Base-by-base conservation (phyloP, 2,329 filamentous ascomycete genomes). In the Atkinsonella hypoxylon region DNA sequence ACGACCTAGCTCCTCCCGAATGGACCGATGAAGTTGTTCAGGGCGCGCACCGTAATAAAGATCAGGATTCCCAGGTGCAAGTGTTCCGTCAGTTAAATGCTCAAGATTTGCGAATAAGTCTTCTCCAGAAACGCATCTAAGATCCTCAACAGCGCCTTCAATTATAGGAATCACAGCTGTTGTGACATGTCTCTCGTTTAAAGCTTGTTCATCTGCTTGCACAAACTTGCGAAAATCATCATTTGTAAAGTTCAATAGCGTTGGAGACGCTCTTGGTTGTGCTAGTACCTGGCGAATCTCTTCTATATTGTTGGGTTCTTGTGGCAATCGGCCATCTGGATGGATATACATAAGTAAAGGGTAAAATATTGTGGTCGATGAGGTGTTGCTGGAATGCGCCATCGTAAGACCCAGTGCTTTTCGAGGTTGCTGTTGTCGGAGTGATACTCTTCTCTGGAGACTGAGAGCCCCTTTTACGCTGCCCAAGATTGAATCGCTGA, bases 51-150 rank as follows among this genome's bases (percentile, higher is more conserved):
- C 64, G 32, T 69, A 57, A 52, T 64, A 68, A 13, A 61, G 49
- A 55, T 69, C 66, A 15, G 64, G 66, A 41, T 63, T 62, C 1
- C 59, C 58, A 17, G 50, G 43, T 12, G 58, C 56, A 11, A 68
- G 57, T 11, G 61, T 62, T 5, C 62, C 62, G 50, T 68, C 62
- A 2, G 64, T 68, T 31, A 74, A 56, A 45, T 56, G 57, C 13
- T 60, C 57, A 36, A 71, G 63, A 50, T 68, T 68, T n/a, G 39
- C 55, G 50, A 71, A 72, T 3, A 52, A 32, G 4, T 62, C 55
- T 44, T 62, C 57, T 36, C 58, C 56, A 40, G 50, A 58, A 58
- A 56, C 54, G 59, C 52, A 56, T 32, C 53, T 62, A 13, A 36
- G 53, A 43, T 55, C 53, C 40, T 55, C 48, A 48, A 50, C 15